Evolutionary conservation across 2,329 filamentous ascomycete genomes (phyloP).

Genomic region (Trichoderma cornu-damae): DNA sequence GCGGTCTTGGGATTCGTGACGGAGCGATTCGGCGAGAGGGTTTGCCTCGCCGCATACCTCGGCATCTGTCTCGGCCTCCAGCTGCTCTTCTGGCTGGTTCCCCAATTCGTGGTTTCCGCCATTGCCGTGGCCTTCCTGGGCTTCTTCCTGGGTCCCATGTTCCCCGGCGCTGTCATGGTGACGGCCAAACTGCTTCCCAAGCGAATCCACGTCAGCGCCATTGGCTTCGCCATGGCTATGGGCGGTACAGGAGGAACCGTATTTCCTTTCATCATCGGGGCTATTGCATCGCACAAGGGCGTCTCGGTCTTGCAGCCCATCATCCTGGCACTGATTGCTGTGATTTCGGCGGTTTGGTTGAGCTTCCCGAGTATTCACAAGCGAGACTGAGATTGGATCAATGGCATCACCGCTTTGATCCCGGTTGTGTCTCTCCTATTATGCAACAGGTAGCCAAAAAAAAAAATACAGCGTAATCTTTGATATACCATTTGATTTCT

Average conservation of each 20-base stretch:
- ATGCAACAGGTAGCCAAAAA: background rate
- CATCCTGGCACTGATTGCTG: conserved; percentile 40
- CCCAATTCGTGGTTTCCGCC: conserved; percentile 51
- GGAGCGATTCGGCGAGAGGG: conserved; percentile 59
- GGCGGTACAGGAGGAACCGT: conserved; percentile 64
- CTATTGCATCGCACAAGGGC: conserved; percentile 49
- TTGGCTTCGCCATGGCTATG: conserved; percentile 69
- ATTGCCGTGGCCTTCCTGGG: conserved; percentile 64
- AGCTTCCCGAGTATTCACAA: conserved; percentile 35
- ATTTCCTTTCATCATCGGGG: conserved; percentile 57
- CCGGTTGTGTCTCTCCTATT: too few species aligned
- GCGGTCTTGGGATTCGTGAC: conserved; percentile 66
- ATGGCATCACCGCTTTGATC: too few species aligned
- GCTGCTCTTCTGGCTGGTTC: conserved; percentile 55
- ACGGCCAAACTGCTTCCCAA: conserved; percentile 65
- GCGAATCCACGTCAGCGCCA: conserved; percentile 64
- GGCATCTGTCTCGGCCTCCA: conserved; percentile 55
- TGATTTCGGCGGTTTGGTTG: conserved; percentile 34
- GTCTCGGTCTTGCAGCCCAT: conserved; percentile 49
- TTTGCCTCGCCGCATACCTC: conserved; percentile 57
- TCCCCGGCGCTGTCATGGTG: conserved; percentile 65
- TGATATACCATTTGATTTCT: background rate
- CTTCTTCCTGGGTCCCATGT: conserved; percentile 70
- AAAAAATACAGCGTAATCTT: too few species aligned
- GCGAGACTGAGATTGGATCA: conserved; percentile 23